Evolutionary conservation across 345 rosid species (phyloP).

Genomic region (Toxicodendron radicans): DNA sequence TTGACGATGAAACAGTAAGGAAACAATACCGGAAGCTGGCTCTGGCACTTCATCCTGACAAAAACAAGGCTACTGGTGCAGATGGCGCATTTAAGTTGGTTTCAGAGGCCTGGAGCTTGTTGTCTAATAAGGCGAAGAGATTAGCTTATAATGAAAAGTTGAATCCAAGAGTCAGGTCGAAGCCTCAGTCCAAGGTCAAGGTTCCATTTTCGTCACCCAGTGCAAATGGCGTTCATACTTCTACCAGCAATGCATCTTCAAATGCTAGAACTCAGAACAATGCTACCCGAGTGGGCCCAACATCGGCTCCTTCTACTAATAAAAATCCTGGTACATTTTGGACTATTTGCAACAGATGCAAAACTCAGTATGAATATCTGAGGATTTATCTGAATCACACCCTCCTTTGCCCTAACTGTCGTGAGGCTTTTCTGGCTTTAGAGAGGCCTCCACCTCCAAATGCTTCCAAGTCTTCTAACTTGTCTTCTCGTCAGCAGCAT

Average conservation of each 20-base stretch:
- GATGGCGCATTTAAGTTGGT: constrained; percentile 87
- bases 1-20: constrained; percentile 62
- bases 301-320: constrained; percentile 28
- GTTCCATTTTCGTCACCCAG: constrained; percentile 36
- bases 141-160: constrained; percentile 60
- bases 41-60: constrained; percentile 84
- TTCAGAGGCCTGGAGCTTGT: constrained; percentile 71
- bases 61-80: constrained; percentile 78
- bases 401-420: constrained; percentile 78
- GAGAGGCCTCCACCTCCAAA: constrained; percentile 75
- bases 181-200: constrained; percentile 32
- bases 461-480: constrained; percentile 39
- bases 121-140: constrained; percentile 70
- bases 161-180: constrained; percentile 37
- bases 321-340: constrained; percentile 67
- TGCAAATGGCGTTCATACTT: constrained; percentile 49
- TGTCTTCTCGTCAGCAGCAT: constrained; percentile 43
- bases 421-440: constrained; percentile 58
- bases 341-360: constrained; percentile 79
- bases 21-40: constrained; percentile 73
- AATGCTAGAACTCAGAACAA: constrained; percentile 31
- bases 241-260: constrained; percentile 28
- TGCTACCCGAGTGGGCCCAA: constrained; percentile 19
- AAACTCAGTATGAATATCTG: constrained; percentile 75
- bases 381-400: constrained; percentile 75